A percentile compares a stretch with the other conserved stretches of the same genome.
Conservation (phyloP, 495 filamentous ascomycete species). For the Podospora appendiculata region DNA sequence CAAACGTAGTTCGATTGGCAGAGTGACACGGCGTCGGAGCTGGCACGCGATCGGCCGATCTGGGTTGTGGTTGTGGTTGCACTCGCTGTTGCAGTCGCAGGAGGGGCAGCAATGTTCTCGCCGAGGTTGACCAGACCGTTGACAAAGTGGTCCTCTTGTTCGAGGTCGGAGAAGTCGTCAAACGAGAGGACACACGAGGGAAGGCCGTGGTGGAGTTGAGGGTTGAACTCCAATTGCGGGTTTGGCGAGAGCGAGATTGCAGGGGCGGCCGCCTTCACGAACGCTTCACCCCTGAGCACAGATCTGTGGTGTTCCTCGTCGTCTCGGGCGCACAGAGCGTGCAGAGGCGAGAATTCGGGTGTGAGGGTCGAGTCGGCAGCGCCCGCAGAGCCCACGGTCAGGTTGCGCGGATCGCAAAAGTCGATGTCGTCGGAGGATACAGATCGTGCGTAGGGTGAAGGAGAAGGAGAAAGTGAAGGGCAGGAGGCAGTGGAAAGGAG, state of each 20-base stretch:
- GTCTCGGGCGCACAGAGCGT: conserved; percentile 54
- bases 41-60: conserved; percentile 70
- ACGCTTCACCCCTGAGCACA: conserved; percentile 54
- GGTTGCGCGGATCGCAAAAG: conserved; percentile 90
- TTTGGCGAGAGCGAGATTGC: conserved; percentile 51
- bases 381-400: conserved; percentile 69
- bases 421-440: conserved; percentile 63
- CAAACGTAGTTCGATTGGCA: conserved; percentile 70
- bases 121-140: conserved; percentile 65
- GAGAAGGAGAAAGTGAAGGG: conserved; percentile 76
- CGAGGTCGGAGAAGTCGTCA: conserved; percentile 82
- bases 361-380: conserved; percentile 46
- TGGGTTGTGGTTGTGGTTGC: conserved; percentile 29
- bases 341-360: conserved; percentile 55
- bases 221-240: conserved; percentile 45
- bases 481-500: conserved; percentile 66
- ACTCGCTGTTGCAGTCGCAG: no score
- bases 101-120: conserved; percentile 25
- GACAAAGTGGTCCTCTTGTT: conserved; percentile 86
- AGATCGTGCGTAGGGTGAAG: conserved; percentile 71
- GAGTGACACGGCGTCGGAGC: conserved; percentile 52
- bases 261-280: conserved; percentile 7
- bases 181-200: conserved; percentile 77
- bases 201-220: conserved; percentile 52
- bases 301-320: conserved; percentile 72